A percentile compares a stretch with the other conserved stretches of the same genome.
phyloP scores from a whole-genome alignment of 495 filamentous ascomycete species.

The Niebla homalea region DNA sequence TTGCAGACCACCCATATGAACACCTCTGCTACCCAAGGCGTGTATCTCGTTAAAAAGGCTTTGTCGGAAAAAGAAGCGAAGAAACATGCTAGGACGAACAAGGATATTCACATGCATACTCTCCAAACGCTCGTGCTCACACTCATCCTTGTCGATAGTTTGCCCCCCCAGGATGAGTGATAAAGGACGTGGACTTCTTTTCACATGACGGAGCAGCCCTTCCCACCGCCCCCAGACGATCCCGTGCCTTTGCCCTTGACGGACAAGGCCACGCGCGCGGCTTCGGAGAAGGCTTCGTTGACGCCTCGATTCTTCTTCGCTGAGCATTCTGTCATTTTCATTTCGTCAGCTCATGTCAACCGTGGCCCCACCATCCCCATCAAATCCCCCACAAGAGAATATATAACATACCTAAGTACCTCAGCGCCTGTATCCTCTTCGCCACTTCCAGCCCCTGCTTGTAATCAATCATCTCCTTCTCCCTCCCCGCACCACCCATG shows the following conservation, averaged over 20 bases:
- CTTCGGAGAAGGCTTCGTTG: conserved; percentile 96
- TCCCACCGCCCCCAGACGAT: neutral
- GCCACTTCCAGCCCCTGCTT: conserved; percentile 88
- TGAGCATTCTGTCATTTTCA: conserved; percentile 62
- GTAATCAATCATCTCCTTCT: conserved; percentile 70
- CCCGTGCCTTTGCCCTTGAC: conserved; percentile 46
- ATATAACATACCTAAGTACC: conserved; percentile 60
- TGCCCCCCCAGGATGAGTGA: too few relatives aligned
- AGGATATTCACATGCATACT: too few relatives aligned
- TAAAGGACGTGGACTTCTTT: neutral
- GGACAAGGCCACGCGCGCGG: conserved; percentile 85
- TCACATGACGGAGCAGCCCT: conserved; percentile 1
- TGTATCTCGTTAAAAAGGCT: too few relatives aligned
- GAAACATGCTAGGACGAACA: too few relatives aligned
- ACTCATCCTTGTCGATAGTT: too few relatives aligned
- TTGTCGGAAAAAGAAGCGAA: too few relatives aligned
- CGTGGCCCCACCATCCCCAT: neutral
- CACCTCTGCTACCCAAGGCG: too few relatives aligned
- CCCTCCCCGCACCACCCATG: conserved; percentile 24
- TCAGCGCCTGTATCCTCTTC: conserved; percentile 70
- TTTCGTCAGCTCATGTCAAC: conserved; percentile 3
- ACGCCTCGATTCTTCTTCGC: conserved; percentile 95
- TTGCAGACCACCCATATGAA: too few relatives aligned
- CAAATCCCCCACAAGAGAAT: too few relatives aligned
- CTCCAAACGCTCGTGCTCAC: too few relatives aligned